Conservation (phyloP, 1,139 yeast species). For the Hansenula sp. region DNA sequence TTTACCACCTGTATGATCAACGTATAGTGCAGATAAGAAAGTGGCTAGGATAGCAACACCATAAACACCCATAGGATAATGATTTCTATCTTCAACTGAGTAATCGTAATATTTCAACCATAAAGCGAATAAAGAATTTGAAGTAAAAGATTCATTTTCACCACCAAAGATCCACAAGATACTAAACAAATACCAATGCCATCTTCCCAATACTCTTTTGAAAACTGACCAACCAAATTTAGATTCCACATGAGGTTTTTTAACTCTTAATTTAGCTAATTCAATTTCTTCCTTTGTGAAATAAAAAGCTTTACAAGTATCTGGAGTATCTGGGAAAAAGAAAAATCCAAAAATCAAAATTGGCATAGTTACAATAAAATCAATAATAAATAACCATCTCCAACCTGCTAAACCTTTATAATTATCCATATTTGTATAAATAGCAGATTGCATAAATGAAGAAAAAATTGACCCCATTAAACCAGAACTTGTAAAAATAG, state of each 20-base stretch:
- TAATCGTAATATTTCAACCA: conserved; percentile 43
- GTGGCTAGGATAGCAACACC: conserved; percentile 51
- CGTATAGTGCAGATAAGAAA: conserved; percentile 39
- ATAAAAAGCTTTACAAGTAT: conserved; percentile 37
- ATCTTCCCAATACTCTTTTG: conserved; percentile 44
- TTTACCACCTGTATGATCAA: conserved; percentile 45
- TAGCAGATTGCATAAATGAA: conserved; percentile 59
- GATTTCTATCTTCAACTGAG: conserved; percentile 43
- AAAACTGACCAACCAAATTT: conserved; percentile 39
- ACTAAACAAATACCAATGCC: conserved; percentile 59
- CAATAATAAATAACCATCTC: conserved; percentile 68
- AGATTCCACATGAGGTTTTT: conserved; percentile 34
- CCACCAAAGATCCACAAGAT: conserved; percentile 58
- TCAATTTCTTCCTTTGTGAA: conserved; percentile 35
- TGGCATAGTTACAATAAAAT: conserved; percentile 51
- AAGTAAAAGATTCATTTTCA: conserved; percentile 49
- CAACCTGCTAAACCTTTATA: conserved; percentile 50
- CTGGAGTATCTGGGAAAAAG: conserved; percentile 58
- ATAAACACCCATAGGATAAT: conserved; percentile 53
- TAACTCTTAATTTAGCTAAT: conserved; percentile 34
- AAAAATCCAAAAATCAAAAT: conserved; percentile 50
- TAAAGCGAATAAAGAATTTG: conserved; percentile 48
- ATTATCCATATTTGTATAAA: conserved; percentile 43
- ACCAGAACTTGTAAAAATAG: conserved; percentile 50
- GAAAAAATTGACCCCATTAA: conserved; percentile 49